Base-by-base conservation (phyloP, 192 early-diverging fungal species). In the Backusella circina region DNA sequence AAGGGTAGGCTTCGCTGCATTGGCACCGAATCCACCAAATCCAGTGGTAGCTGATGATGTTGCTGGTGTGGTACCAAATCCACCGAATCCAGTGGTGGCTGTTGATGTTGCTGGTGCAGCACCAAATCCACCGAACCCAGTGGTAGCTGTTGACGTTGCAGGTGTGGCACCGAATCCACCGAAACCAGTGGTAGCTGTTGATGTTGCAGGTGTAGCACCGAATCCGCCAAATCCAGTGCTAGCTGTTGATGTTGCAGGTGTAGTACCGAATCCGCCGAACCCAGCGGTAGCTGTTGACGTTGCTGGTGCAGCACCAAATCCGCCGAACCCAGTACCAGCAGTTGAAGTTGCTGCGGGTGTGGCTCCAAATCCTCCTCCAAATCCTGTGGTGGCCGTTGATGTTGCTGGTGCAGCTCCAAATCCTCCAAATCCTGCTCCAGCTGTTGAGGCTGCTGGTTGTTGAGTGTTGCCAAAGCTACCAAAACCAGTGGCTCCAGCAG, bases 1-100 rank as follows among this genome's bases (percentile, higher is more conserved):
- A 74, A 67, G 74, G 39, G 83, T 72, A 61, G 78, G 76, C 33
- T 81, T 77, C 70, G 84, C 54, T 75, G 86, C 41, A 75, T 76
- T 38, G 64, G 78, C 23, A 18, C 67, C 71, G 54, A 37, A 37
- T 13, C 37, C 37, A 30, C 71, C 44, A 57, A 77, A 76, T 67
- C 75, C 30, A 33, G 70, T 35, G 23, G 15, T n/a, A 18, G 65
- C 68, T 18, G 51, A 12, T 30, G 70, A 76, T 1, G 75, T 37
- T 21, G 65, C 75, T 7, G 65, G n/a, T 4, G 54, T 10, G 5
- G 51, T 26, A 23, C 36, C n/a, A 6, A 67, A 54, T 13, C 77
- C 74, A 12, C 78, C 61, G 32, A 79, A 80, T 73, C 76, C 71
- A 10, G 38, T 72, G 12, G 65, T 13, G 4, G 21, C 54, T 26